These are phyloP conservation scores for Plasmodium billcollinsi DNA, from an alignment of 169 alveolate genomes.

Conservation along the genomic window DNA sequence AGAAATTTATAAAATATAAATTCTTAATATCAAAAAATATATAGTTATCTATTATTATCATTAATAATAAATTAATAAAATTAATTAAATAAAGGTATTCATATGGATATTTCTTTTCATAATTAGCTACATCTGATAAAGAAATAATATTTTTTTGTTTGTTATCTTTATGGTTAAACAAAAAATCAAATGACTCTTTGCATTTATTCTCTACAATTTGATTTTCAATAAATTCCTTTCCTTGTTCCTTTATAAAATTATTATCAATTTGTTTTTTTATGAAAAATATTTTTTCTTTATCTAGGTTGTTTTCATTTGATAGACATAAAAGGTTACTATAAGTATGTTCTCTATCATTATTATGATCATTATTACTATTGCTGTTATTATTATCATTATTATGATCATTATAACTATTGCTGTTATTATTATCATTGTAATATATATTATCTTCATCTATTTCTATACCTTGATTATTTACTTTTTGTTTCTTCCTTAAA, in stretches of 20 bases:
- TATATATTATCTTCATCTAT: not conserved
- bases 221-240: not conserved
- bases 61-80: slow-evolving; percentile 24
- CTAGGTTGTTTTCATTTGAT: no score
- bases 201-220: not conserved
- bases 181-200: not conserved
- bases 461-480: not conserved
- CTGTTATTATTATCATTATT: no score
- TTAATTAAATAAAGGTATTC: slow-evolving; percentile 16
- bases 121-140: not conserved
- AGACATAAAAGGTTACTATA: no score
- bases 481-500: not conserved
- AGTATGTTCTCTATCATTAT: no score
- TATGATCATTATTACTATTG: no score
- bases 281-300: no score
- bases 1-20: slow-evolving; percentile 41
- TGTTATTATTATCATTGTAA: no score
- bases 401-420: no score
- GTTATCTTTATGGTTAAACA: not conserved
- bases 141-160: not conserved
- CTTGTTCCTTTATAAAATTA: not conserved
- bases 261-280: not conserved
- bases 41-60: slow-evolving; percentile 43
- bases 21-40: slow-evolving; percentile 50
- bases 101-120: slow-evolving; percentile 8